Percentiles rank a stretch among this genome's conserved stretches.
Evolutionary conservation across 192 early-diverging fungal genomes (phyloP).

Genomic region (Backusella circina): DNA sequence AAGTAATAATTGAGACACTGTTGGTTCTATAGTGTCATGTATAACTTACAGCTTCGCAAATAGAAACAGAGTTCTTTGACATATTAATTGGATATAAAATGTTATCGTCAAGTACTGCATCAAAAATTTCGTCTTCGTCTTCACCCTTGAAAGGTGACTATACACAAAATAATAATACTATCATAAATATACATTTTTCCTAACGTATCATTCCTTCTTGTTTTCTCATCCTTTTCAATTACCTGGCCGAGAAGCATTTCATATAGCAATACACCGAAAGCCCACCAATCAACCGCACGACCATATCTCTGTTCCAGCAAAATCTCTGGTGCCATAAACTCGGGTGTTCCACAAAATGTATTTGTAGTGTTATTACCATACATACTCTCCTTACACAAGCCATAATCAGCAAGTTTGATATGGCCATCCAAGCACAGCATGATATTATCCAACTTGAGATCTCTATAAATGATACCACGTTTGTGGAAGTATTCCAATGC

Average conservation of each 20-base stretch:
- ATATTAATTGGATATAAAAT: slow-evolving; percentile 72
- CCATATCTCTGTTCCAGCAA: slow-evolving; percentile 74
- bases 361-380: slow-evolving; percentile 57
- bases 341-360: slow-evolving; percentile 85
- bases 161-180: no score
- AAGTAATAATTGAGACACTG: not conserved
- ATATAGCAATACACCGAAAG: slow-evolving; percentile 57
- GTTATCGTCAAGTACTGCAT: slow-evolving; percentile 79
- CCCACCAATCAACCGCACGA: slow-evolving; percentile 85
- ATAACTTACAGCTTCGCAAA: slow-evolving; percentile 56
- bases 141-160: slow-evolving; percentile 71
- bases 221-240: slow-evolving; percentile 6
- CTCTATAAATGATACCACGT: slow-evolving; percentile 87
- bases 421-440: slow-evolving; percentile 74
- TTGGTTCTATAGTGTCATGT: not conserved
- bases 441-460: slow-evolving; percentile 83
- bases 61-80: slow-evolving; percentile 62
- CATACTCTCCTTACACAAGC: slow-evolving; percentile 84
- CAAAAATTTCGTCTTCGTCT: slow-evolving; percentile 84
- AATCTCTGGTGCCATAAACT: slow-evolving; percentile 89
- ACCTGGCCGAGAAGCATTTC: slow-evolving; percentile 72
- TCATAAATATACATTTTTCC: not conserved
- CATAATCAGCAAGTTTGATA: slow-evolving; percentile 84
- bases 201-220: not conserved
- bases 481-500: slow-evolving; percentile 95